phyloP scores from a whole-genome alignment of 2,329 filamentous ascomycete species.

The Emmonsia crescens region DNA sequence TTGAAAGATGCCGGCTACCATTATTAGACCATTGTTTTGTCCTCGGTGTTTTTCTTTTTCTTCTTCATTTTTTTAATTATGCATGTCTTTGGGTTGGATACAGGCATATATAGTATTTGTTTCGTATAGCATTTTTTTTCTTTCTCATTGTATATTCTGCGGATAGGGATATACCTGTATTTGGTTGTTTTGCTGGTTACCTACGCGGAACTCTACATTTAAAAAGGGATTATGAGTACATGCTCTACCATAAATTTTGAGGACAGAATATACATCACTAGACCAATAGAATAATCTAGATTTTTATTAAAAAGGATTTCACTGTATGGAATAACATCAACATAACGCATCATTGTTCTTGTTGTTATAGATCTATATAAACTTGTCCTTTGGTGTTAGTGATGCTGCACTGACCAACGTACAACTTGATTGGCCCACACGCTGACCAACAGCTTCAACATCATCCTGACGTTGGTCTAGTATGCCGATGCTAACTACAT shows the following conservation, averaged over 20 bases:
- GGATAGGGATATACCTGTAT: background rate
- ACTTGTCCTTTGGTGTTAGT: no score
- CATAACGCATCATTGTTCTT: background rate
- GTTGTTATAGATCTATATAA: background rate
- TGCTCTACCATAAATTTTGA: background rate
- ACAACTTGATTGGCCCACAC: background rate
- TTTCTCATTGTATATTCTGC: background rate
- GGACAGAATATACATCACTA: background rate
- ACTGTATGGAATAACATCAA: background rate
- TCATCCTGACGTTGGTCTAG: background rate
- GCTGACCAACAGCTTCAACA: background rate
- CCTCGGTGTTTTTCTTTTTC: background rate
- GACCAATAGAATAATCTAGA: background rate
- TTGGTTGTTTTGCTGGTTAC: background rate
- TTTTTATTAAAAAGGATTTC: background rate
- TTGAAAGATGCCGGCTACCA: background rate
- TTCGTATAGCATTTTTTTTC: background rate
- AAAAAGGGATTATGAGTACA: background rate
- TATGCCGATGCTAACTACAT: no score
- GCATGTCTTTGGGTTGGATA: background rate
- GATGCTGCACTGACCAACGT: background rate
- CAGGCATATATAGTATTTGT: background rate
- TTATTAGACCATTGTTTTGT: background rate
- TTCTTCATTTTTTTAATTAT: background rate
- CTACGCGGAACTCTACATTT: background rate